Evolutionary conservation across 1,284 basidiomycete genomes (phyloP).

Genomic region (Xerocomus nothofagi): DNA sequence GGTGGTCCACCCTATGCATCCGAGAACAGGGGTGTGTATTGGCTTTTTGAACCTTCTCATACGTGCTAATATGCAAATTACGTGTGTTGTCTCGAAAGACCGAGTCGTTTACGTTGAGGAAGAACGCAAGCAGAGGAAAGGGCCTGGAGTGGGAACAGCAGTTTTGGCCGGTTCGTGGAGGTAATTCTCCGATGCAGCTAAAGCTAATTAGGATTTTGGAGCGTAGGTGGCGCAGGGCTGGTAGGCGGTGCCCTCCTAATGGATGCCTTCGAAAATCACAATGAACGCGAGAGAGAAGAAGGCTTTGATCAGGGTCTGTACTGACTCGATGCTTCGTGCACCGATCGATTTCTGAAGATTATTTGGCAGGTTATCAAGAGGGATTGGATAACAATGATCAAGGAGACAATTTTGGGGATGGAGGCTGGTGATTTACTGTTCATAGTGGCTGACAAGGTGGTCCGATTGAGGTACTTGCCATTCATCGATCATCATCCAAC

Average conservation of each 20-base stretch:
- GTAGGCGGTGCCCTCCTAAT: slow-evolving; percentile 56
- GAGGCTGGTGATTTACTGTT: slow-evolving; percentile 10
- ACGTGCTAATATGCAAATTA: background rate
- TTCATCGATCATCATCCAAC: background rate
- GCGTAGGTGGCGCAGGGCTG: slow-evolving; percentile 55
- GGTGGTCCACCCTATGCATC: slow-evolving; percentile 2
- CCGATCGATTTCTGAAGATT: slow-evolving; percentile 10
- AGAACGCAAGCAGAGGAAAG: slow-evolving; percentile 19
- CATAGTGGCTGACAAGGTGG: background rate
- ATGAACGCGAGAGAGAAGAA: slow-evolving; percentile 38
- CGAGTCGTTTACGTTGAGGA: slow-evolving; percentile 21
- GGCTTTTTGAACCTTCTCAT: background rate
- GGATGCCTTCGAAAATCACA: slow-evolving; percentile 49
- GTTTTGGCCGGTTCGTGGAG: slow-evolving; percentile 30
- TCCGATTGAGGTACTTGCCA: background rate
- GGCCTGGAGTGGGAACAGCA: slow-evolving; percentile 30
- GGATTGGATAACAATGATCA: slow-evolving; percentile 14
- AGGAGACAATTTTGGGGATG: background rate
- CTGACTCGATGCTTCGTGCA: background rate
- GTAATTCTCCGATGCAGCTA: background rate
- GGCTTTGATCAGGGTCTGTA: slow-evolving; percentile 42
- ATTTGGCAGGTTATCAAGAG: slow-evolving; percentile 23
- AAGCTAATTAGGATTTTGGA: slow-evolving; percentile 10
- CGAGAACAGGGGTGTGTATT: slow-evolving; percentile 23
- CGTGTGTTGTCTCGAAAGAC: slow-evolving; percentile 13